Evolutionary conservation across 805 yeast genomes (phyloP).

Genomic region (Metschnikowia shivogae): DNA sequence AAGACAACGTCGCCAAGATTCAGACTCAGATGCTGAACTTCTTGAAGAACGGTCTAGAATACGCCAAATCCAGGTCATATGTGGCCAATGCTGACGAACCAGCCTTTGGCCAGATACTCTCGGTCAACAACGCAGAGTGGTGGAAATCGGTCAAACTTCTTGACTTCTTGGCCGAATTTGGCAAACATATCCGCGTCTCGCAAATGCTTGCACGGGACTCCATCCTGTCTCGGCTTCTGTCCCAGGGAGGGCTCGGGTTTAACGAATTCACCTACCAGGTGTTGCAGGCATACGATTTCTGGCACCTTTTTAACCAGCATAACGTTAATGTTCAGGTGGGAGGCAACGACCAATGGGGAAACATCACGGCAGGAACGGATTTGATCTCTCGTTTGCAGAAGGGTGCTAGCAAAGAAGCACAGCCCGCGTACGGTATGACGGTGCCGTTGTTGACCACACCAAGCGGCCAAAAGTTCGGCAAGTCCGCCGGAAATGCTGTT

Average conservation of each 20-base stretch:
- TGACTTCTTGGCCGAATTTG: slow-evolving; percentile 72
- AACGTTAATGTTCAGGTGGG: slow-evolving; percentile 79
- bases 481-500: slow-evolving; percentile 94
- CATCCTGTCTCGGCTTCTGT: slow-evolving; percentile 65
- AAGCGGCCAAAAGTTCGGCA: slow-evolving; percentile 90
- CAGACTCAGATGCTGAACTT: slow-evolving; percentile 58
- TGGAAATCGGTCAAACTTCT: slow-evolving; percentile 76
- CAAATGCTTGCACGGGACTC: slow-evolving; percentile 90
- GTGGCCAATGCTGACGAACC: slow-evolving; percentile 22
- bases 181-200: slow-evolving; percentile 73
- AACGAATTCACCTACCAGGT: slow-evolving; percentile 93
- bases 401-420: slow-evolving; percentile 3
- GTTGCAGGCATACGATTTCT: slow-evolving; percentile 90
- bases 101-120: slow-evolving; percentile 35
- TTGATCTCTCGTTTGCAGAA: slow-evolving; percentile 59
- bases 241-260: slow-evolving; percentile 79
- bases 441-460: slow-evolving; percentile 88
- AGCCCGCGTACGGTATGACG: slow-evolving; percentile 61
- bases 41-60: slow-evolving; percentile 55
- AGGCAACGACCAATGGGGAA: slow-evolving; percentile 98
- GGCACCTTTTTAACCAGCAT: slow-evolving; percentile 61
- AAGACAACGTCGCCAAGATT: slow-evolving; percentile 56
- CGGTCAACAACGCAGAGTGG: slow-evolving; percentile 75
- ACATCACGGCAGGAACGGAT: slow-evolving; percentile 93
- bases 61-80: slow-evolving; percentile 50